Percentiles rank a stretch among this genome's conserved stretches.
phyloP scores from a whole-genome alignment of 495 filamentous ascomycete species.

The Darksidea phi region DNA sequence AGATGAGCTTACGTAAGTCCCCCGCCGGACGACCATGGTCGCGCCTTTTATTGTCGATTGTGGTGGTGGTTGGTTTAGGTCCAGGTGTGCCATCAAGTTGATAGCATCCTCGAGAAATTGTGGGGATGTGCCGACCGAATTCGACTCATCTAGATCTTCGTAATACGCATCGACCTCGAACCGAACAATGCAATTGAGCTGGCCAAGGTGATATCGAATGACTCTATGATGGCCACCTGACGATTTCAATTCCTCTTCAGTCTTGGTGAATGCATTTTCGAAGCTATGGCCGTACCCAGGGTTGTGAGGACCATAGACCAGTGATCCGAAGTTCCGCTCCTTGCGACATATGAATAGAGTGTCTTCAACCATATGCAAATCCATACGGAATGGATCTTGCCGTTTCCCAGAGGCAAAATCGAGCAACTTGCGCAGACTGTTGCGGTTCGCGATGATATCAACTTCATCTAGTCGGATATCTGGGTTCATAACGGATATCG shows the following conservation, averaged over 20 bases:
- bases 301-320: background rate
- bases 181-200: constrained; percentile 8
- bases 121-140: background rate
- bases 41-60: background rate
- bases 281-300: constrained; percentile 14
- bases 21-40: background rate
- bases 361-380: constrained; percentile 9
- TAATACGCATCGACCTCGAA: constrained; percentile 13
- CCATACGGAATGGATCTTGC: constrained; percentile 8
- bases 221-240: constrained; percentile 4
- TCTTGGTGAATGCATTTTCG: constrained; percentile 2
- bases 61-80: background rate
- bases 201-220: constrained; percentile 3
- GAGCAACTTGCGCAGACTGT: constrained; percentile 9
- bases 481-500: constrained; percentile 2
- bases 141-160: background rate
- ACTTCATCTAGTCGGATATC: constrained; percentile 1
- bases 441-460: constrained; percentile 10
- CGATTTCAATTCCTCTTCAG: background rate
- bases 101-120: background rate
- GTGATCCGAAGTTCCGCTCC: background rate
- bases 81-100: background rate
- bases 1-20: background rate
- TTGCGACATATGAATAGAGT: constrained; percentile 8
- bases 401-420: constrained; percentile 3